phyloP scores from a whole-genome alignment of 495 filamentous ascomycete species.

The Ascodesmis nigricans region DNA sequence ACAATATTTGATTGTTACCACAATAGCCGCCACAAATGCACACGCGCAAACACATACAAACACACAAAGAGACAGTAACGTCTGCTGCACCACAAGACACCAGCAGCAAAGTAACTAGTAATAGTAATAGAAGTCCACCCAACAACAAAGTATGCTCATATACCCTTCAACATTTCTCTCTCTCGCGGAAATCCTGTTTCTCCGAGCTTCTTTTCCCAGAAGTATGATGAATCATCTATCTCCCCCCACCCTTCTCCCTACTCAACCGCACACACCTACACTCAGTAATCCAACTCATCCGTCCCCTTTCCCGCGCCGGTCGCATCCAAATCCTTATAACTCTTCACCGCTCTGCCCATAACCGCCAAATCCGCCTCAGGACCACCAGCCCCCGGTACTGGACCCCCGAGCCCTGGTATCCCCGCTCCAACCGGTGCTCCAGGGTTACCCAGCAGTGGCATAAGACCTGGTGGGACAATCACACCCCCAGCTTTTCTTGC shows the following conservation, averaged over 20 bases:
- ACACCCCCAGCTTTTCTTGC: slow-evolving; percentile 15
- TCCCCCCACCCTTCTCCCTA: no score
- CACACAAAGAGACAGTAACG: no score
- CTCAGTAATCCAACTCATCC: slow-evolving; percentile 37
- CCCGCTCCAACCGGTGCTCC: slow-evolving; percentile 24
- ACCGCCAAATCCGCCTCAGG: slow-evolving; percentile 48
- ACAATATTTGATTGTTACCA: no score
- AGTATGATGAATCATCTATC: no score
- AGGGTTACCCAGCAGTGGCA: slow-evolving; percentile 18
- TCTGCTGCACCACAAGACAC: no score
- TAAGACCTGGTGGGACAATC: slow-evolving; percentile 19
- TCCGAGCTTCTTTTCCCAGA: no score
- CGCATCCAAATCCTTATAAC: slow-evolving; percentile 92
- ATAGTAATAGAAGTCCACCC: no score
- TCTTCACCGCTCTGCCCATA: slow-evolving; percentile 74
- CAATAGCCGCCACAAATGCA: no score
- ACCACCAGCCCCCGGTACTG: slow-evolving; percentile 34
- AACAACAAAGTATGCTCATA: no score
- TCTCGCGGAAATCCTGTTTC: not conserved
- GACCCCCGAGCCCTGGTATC: slow-evolving; percentile 26
- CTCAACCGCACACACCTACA: not conserved
- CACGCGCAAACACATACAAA: no score
- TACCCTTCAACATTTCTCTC: no score
- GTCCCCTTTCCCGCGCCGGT: slow-evolving; percentile 32
- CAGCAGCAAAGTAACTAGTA: no score